phyloP scores from a whole-genome alignment of 805 yeast genomes.

The Wickerhamiella lipophila region DNA sequence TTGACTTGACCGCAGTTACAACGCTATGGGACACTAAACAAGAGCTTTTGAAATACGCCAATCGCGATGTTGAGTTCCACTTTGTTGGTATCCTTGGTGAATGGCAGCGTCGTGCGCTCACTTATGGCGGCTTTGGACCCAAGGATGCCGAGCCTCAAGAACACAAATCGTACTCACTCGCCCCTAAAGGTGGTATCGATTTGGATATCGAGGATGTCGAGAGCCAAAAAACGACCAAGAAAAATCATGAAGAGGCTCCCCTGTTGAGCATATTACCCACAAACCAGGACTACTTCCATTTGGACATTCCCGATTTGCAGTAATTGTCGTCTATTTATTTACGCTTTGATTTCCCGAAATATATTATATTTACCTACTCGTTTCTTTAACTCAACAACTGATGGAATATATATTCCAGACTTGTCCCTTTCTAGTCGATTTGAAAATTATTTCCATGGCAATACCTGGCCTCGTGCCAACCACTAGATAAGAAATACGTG shows the following conservation, averaged over 20 bases:
- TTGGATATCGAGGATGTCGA: slow-evolving; percentile 14
- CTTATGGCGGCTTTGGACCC: slow-evolving; percentile 38
- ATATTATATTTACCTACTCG: too few relatives aligned
- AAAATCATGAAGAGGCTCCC: slow-evolving; percentile 27
- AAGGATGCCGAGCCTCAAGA: slow-evolving; percentile 2
- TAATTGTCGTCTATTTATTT: slow-evolving; percentile 1
- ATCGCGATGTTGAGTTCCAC: slow-evolving; percentile 77
- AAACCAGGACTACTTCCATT: slow-evolving; percentile 62
- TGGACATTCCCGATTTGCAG: slow-evolving; percentile 49
- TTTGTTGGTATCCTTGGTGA: slow-evolving; percentile 74
- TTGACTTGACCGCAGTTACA: slow-evolving; percentile 73
- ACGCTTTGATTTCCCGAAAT: too few relatives aligned
- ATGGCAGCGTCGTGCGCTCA: slow-evolving; percentile 71
- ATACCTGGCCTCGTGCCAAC: too few relatives aligned
- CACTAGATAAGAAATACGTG: too few relatives aligned
- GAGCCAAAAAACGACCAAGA: slow-evolving; percentile 5
- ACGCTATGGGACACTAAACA: slow-evolving; percentile 62
- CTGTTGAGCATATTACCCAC: slow-evolving; percentile 49
- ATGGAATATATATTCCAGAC: too few relatives aligned
- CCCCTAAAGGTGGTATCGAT: slow-evolving; percentile 26
- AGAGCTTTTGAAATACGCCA: slow-evolving; percentile 60
- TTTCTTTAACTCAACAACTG: too few relatives aligned
- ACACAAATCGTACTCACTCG: slow-evolving; percentile 11
- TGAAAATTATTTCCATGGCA: too few relatives aligned
- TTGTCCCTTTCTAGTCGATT: too few relatives aligned